phyloP scores from a whole-genome alignment of 495 filamentous ascomycete species.

The Aspergillus kassunensis region DNA sequence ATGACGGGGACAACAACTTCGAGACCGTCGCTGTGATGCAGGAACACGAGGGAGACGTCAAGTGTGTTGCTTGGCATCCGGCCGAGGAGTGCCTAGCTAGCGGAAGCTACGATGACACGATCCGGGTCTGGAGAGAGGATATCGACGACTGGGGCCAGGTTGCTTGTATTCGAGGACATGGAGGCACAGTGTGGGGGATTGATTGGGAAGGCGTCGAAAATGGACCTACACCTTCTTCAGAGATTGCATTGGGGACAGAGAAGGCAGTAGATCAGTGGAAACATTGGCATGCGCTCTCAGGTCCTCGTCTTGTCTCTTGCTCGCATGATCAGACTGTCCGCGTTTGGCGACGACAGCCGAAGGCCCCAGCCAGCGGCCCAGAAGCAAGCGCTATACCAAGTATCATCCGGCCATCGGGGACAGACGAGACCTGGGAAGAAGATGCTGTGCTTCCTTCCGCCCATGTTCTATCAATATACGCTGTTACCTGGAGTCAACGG shows the following conservation, averaged over 20 bases:
- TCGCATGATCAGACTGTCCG: conserved; percentile 75
- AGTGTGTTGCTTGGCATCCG: conserved; percentile 87
- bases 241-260: conserved; percentile 4
- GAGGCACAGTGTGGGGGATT: conserved; percentile 79
- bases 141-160: conserved; percentile 89
- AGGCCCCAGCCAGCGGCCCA: conserved; percentile 26
- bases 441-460: conserved; percentile 64
- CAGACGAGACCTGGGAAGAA: conserved; percentile 77
- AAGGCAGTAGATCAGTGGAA: conserved; percentile 36
- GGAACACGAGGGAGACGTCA: conserved; percentile 93
- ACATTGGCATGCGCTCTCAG: conserved; percentile 41
- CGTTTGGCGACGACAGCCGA: conserved; percentile 68
- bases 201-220: conserved; percentile 63
- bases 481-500: conserved; percentile 70
- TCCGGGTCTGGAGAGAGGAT: conserved; percentile 86
- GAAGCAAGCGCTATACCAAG: conserved; percentile 53
- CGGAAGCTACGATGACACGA: conserved; percentile 87
- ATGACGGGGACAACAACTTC: conserved; percentile 80
- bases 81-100: conserved; percentile 76
- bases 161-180: conserved; percentile 72
- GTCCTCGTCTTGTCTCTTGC: conserved; percentile 67
- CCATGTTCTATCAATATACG: conserved; percentile 79
- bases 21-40: conserved; percentile 92
- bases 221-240: conserved; percentile 15
- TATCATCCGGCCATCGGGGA: conserved; percentile 67